Conservation (phyloP, 139 green algal species). For the Chlamydomonas incerta region DNA sequence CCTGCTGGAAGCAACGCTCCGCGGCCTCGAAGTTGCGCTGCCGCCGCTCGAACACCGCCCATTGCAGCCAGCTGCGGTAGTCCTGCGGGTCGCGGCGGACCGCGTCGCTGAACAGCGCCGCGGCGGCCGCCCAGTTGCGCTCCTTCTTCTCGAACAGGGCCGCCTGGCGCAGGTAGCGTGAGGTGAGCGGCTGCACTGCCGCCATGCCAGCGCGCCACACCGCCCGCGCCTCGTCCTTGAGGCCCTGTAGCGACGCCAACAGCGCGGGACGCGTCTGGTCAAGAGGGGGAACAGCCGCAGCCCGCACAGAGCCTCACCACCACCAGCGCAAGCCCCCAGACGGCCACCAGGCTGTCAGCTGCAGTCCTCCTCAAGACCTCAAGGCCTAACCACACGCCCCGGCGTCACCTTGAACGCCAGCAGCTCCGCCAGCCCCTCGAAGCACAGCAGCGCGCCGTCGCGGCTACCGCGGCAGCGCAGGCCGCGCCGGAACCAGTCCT, state of each 20-base stretch:
- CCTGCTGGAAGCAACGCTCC: slow-evolving; percentile 64
- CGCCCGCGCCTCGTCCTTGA: slow-evolving; percentile 45
- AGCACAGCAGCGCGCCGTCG: slow-evolving; percentile 65
- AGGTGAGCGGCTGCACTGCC: background rate
- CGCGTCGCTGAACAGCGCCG: slow-evolving; percentile 41
- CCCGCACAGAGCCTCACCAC: background rate
- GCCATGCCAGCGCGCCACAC: slow-evolving; percentile 48
- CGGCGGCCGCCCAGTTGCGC: slow-evolving; percentile 52
- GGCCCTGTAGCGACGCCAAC: slow-evolving; percentile 24
- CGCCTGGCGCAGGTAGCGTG: slow-evolving; percentile 70
- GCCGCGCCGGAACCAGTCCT: slow-evolving; percentile 55
- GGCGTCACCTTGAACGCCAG: slow-evolving; percentile 58
- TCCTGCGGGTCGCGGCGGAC: slow-evolving; percentile 52
- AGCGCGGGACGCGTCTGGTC: too few relatives aligned
- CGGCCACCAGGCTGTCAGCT: too few relatives aligned
- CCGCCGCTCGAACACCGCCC: slow-evolving; percentile 76
- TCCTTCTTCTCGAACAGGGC: slow-evolving; percentile 79
- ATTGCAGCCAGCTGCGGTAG: slow-evolving; percentile 77
- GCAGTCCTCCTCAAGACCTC: too few relatives aligned
- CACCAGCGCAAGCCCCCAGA: too few relatives aligned
- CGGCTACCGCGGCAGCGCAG: background rate
- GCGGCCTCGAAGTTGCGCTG: slow-evolving; percentile 51
- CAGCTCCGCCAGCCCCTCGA: slow-evolving; percentile 71
- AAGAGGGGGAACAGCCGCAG: too few relatives aligned
- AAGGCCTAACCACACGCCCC: background rate